These are phyloP conservation scores for Knufia fluminis DNA, from an alignment of 2,329 filamentous ascomycete genomes.

Conservation along the genomic window DNA sequence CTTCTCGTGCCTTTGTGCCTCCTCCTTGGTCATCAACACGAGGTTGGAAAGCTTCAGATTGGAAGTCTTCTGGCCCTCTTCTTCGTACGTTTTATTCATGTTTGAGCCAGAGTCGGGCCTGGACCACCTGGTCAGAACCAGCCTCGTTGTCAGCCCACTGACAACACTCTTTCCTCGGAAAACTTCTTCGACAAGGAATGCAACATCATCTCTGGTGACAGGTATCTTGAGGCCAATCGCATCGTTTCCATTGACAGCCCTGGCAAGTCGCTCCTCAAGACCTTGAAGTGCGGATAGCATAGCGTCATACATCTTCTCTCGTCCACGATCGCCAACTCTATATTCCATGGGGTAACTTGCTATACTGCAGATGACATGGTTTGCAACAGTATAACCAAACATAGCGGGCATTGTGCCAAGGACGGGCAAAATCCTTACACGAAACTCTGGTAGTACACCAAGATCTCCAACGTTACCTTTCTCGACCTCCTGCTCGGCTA, in stretches of 20 bases:
- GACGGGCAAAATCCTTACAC: constrained; percentile 88
- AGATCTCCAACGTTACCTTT: constrained; percentile 82
- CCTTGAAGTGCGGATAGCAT: constrained; percentile 68
- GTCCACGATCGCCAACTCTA: constrained; percentile 67
- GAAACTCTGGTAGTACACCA: constrained; percentile 81
- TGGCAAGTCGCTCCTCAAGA: constrained; percentile 65
- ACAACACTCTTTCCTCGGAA: constrained; percentile 74
- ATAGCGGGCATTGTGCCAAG: constrained; percentile 95
- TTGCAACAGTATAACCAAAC: constrained; percentile 84
- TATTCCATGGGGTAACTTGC: constrained; percentile 70
- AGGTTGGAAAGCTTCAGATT: constrained; percentile 59
- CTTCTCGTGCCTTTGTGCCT: constrained; percentile 70
- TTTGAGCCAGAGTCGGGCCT: constrained; percentile 53
- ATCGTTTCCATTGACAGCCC: constrained; percentile 36
- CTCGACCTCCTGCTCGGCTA: constrained; percentile 76
- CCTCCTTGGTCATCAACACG: constrained; percentile 86
- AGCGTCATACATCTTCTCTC: constrained; percentile 87
- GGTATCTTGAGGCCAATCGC: constrained; percentile 68
- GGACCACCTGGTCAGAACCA: constrained; percentile 73
- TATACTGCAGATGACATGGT: constrained; percentile 80
- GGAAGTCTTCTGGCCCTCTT: constrained; percentile 67
- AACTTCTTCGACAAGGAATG: constrained; percentile 82
- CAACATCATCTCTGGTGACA: constrained; percentile 68
- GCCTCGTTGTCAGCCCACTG: constrained; percentile 68
- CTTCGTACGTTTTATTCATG: constrained; percentile 50